These are phyloP conservation scores for Fusarium fracticaudum DNA, from an alignment of 2,329 filamentous ascomycete genomes.

Conservation along the genomic window DNA sequence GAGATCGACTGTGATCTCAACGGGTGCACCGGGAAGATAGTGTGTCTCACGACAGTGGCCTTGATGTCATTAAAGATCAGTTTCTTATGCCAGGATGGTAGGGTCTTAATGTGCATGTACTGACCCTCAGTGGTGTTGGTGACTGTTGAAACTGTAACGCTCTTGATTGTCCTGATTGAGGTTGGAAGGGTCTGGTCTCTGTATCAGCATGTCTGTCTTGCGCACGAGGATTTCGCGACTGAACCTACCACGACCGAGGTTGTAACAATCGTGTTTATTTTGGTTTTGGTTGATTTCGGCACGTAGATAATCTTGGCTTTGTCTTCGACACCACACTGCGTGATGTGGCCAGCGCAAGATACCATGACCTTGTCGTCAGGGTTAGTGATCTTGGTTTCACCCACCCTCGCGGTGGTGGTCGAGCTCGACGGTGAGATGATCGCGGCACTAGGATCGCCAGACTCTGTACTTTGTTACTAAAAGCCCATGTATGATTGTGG, in stretches of 20 bases:
- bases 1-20: not conserved
- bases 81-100: too few species aligned
- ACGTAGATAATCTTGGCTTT: not conserved
- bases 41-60: not conserved
- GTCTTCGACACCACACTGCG: not conserved
- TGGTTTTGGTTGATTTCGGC: accelerated
- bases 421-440: accelerated
- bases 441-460: not conserved
- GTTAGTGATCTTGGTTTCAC: accelerated
- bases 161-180: accelerated
- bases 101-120: too few species aligned
- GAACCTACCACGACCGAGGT: not conserved
- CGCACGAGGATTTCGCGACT: too few species aligned
- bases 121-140: too few species aligned
- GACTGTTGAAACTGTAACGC: too few species aligned
- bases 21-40: not conserved
- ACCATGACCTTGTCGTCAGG: not conserved
- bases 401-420: not conserved
- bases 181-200: not conserved
- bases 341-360: not conserved
- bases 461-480: not conserved
- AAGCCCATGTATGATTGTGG: accelerated
- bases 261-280: accelerated
- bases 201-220: accelerated
- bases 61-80: not conserved